A percentile compares a stretch with the other conserved stretches of the same genome.
These are phyloP conservation scores for Phtheirospermum japonicum DNA, from an alignment of 257 asterid genomes.

Conservation along the genomic window DNA sequence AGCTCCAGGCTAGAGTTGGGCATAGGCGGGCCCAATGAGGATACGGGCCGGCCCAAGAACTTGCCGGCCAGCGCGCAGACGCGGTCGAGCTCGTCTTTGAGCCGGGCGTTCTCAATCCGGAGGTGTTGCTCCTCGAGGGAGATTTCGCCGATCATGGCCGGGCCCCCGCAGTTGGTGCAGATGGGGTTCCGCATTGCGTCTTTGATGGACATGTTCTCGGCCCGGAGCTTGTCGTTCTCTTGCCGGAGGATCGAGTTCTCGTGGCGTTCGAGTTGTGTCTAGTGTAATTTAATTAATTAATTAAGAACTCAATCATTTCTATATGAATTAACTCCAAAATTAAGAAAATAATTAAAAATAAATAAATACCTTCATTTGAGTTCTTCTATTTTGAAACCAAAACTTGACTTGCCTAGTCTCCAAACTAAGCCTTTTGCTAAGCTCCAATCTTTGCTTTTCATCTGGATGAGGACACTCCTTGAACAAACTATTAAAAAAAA, in stretches of 20 bases:
- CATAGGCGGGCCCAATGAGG: conserved; percentile 33
- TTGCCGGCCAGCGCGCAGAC: conserved; percentile 46
- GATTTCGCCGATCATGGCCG: conserved; percentile 51
- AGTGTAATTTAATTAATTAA: neutral
- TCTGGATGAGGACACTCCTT: conserved; percentile 68
- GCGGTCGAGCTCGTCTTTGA: conserved; percentile 56
- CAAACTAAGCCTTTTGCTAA: conserved; percentile 49
- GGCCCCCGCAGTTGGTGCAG: conserved; percentile 61
- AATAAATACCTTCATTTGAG: conserved; percentile 56
- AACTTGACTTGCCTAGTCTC: conserved; percentile 65
- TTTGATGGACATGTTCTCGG: conserved; percentile 52
- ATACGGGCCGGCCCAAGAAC: conserved; percentile 46
- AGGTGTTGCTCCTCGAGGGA: conserved; percentile 61
- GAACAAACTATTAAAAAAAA: conserved; percentile 35
- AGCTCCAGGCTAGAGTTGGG: conserved; percentile 69
- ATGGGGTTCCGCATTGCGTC: conserved; percentile 56
- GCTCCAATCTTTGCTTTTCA: conserved; percentile 57
- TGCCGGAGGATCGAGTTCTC: conserved; percentile 54
- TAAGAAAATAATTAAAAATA: too few relatives aligned
- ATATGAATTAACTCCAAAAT: too few relatives aligned
- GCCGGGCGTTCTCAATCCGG: conserved; percentile 50
- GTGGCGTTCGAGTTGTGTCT: conserved; percentile 62
- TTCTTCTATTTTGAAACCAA: conserved; percentile 66
- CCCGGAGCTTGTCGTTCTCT: conserved; percentile 59
- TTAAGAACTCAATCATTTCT: neutral